phyloP scores from a whole-genome alignment of 805 yeast species.

The Pichia eremophila region DNA sequence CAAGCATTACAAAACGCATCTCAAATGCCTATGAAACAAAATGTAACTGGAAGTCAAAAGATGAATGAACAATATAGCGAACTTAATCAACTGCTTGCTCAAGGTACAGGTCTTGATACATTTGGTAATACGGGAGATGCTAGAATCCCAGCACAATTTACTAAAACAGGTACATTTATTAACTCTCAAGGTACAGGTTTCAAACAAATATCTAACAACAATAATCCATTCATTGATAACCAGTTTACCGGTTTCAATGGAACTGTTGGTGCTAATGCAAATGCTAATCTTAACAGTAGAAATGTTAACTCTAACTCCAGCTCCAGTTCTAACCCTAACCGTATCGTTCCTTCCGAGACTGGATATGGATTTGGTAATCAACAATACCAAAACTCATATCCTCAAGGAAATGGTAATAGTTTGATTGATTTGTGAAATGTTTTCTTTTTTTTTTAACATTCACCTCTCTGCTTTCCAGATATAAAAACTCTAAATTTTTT shows the following conservation, averaged over 20 bases:
- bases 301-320: constrained; percentile 12
- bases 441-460: background rate
- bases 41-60: constrained; percentile 44
- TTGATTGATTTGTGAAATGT: constrained; percentile 22
- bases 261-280: background rate
- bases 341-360: constrained; percentile 71
- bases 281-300: background rate
- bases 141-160: constrained; percentile 89
- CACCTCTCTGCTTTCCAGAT: too few relatives aligned
- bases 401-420: constrained; percentile 20
- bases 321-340: constrained; percentile 25
- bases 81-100: constrained; percentile 67
- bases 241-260: constrained; percentile 58
- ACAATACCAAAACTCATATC: constrained; percentile 23
- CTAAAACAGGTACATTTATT: constrained; percentile 69
- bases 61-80: constrained; percentile 57
- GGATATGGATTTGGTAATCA: constrained; percentile 94
- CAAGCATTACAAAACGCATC: constrained; percentile 20
- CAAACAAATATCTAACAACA: constrained; percentile 40
- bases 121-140: constrained; percentile 80
- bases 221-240: constrained; percentile 50
- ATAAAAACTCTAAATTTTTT: too few relatives aligned
- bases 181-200: constrained; percentile 85
- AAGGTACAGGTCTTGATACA: constrained; percentile 89
- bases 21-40: constrained; percentile 30